Percentiles rank a stretch among this genome's conserved stretches.
These are phyloP conservation scores for Biancaea sappan DNA, from an alignment of 306 rosid species.

Conservation along the genomic window DNA sequence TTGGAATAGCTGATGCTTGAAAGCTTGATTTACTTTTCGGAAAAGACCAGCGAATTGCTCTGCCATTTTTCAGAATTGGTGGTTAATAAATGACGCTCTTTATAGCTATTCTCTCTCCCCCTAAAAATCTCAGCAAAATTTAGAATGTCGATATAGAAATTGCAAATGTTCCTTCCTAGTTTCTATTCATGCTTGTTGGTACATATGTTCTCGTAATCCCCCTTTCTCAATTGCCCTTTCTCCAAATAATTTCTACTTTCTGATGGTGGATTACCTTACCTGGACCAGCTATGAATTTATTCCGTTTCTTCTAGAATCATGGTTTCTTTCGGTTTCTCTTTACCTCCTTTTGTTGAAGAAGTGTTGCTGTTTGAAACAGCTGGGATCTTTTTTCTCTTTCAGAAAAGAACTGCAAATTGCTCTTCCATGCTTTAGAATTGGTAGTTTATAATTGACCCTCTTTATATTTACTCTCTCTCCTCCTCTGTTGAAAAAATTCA, in stretches of 20 bases:
- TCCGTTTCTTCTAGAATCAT: not conserved
- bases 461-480: not conserved
- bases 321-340: too few relatives aligned
- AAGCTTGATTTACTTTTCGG: not conserved
- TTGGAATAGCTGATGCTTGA: not conserved
- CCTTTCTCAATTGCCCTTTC: not conserved
- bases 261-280: not conserved
- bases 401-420: conserved; percentile 8
- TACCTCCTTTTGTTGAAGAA: not conserved
- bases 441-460: not conserved
- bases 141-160: not conserved
- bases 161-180: not conserved
- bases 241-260: not conserved
- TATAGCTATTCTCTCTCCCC: not conserved
- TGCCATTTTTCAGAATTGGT: conserved; percentile 15
- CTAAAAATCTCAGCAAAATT: not conserved
- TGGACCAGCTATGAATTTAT: not conserved
- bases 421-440: conserved; percentile 9
- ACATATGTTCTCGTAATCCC: not conserved
- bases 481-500: not conserved
- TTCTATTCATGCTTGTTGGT: not conserved
- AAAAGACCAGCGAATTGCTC: not conserved
- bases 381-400: not conserved
- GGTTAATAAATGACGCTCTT: not conserved
- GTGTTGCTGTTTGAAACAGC: not conserved